A percentile compares a stretch with the other conserved stretches of the same genome.
Evolutionary conservation across 2,329 filamentous ascomycete species (phyloP).

Genomic region (Botryotinia calthae): DNA sequence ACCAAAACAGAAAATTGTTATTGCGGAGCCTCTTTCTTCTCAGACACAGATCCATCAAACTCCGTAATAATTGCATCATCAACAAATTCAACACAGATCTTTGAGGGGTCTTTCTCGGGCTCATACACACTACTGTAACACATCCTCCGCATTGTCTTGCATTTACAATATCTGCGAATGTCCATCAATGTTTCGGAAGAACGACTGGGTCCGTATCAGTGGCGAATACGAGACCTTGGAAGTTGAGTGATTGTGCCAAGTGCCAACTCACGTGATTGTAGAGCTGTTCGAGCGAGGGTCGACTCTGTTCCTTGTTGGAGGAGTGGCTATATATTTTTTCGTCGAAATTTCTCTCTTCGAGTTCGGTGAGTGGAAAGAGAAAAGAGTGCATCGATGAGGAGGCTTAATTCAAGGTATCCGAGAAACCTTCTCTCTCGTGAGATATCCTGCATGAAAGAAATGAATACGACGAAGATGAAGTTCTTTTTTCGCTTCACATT

Average conservation of each 20-base stretch:
- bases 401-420: not conserved
- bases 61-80: constrained; percentile 9
- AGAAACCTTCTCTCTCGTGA: not conserved
- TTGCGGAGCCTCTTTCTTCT: not conserved
- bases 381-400: not conserved
- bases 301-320: not conserved
- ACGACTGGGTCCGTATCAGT: not conserved
- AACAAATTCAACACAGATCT: constrained; percentile 4
- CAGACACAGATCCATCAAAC: constrained; percentile 6
- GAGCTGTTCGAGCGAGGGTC: not conserved
- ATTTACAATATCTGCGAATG: not conserved
- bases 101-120: not conserved
- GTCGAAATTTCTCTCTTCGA: not conserved
- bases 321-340: not conserved
- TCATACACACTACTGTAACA: not conserved
- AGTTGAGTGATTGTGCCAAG: not conserved
- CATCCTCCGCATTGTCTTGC: constrained; percentile 6
- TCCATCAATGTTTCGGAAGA: constrained; percentile 15
- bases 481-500: not conserved
- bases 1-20: not conserved
- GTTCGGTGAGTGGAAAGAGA: not conserved
- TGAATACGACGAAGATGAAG: not conserved
- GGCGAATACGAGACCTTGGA: constrained; percentile 1
- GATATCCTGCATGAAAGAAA: not conserved
- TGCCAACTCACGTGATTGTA: not conserved